Evolutionary conservation across 2,329 filamentous ascomycete genomes (phyloP).

Genomic region (Mycocentrospora acerina): DNA sequence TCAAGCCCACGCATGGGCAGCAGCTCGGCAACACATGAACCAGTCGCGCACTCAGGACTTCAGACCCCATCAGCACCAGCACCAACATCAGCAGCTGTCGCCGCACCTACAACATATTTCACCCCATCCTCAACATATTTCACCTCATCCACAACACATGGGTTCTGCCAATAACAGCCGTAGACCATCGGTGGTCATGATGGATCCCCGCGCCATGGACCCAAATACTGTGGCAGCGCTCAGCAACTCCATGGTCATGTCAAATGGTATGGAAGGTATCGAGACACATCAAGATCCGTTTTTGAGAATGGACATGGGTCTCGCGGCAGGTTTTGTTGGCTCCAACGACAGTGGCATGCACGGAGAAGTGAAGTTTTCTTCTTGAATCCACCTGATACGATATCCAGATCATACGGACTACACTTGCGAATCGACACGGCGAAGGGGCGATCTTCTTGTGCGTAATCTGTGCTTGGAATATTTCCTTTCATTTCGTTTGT

Average conservation of each 20-base stretch:
- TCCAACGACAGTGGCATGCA: constrained; percentile 22
- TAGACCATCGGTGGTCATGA: constrained; percentile 30
- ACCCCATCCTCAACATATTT: constrained; percentile 21
- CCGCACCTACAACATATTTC: constrained; percentile 23
- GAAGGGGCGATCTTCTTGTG: too few species aligned
- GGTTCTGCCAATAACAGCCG: constrained; percentile 34
- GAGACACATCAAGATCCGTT: constrained; percentile 36
- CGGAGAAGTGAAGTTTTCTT: constrained; percentile 2
- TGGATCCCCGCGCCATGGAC: constrained; percentile 31
- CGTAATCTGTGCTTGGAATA: too few species aligned
- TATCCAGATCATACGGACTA: too few species aligned
- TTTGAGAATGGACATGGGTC: constrained; percentile 35
- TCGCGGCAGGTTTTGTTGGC: constrained; percentile 30
- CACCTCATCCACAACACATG: constrained; percentile 19
- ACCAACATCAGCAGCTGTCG: constrained; percentile 25
- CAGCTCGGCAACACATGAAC: constrained; percentile 41
- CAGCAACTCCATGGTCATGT: constrained; percentile 21
- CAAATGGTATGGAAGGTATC: constrained; percentile 36
- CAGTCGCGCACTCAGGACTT: constrained; percentile 37
- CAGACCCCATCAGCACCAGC: constrained; percentile 32
- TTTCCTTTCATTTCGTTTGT: too few species aligned
- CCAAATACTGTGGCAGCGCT: constrained; percentile 13
- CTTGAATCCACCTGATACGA: too few species aligned
- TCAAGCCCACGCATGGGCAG: constrained; percentile 34
- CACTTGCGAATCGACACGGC: background rate